Evolutionary conservation across 1,284 basidiomycete species (phyloP).

Genomic region (Lentinus polychrous): DNA sequence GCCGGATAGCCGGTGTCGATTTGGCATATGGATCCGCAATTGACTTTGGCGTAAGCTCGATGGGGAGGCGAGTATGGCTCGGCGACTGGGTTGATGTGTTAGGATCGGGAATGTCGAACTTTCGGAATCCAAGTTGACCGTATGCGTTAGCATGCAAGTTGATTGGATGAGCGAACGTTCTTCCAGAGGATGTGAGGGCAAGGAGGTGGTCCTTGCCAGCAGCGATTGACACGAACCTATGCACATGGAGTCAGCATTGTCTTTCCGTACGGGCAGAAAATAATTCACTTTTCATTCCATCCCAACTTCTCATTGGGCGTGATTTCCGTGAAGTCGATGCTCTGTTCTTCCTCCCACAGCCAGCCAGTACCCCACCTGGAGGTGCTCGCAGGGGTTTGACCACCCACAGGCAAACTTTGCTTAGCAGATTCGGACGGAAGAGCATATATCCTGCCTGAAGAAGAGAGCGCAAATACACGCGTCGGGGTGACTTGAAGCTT

Average conservation of each 20-base stretch:
- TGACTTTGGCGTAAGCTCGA: conserved; percentile 48
- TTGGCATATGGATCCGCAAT: conserved; percentile 45
- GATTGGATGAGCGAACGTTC: conserved; percentile 77
- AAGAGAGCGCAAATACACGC: conserved; percentile 66
- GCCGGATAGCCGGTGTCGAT: conserved; percentile 22
- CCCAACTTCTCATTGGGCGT: conserved; percentile 37
- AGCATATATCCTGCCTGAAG: conserved; percentile 69
- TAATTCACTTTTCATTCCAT: conserved; percentile 49
- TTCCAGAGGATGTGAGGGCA: conserved; percentile 76
- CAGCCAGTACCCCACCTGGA: conserved; percentile 51
- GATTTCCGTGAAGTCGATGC: conserved; percentile 44
- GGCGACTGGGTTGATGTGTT: conserved; percentile 22
- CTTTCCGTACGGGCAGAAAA: neutral
- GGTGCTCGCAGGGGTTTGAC: conserved; percentile 33
- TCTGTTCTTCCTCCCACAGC: conserved; percentile 50
- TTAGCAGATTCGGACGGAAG: conserved; percentile 47
- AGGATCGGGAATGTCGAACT: conserved; percentile 45
- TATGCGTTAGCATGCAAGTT: conserved; percentile 74
- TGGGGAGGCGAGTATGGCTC: conserved; percentile 17
- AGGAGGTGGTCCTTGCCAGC: conserved; percentile 81
- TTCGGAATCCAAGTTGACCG: conserved; percentile 81
- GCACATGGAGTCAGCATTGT: neutral
- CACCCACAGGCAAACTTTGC: conserved; percentile 34
- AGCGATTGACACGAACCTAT: conserved; percentile 66
- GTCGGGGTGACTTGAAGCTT: conserved; percentile 49